Base-by-base conservation (phyloP, 1,284 basidiomycete genomes). In the Waitea zeae region DNA sequence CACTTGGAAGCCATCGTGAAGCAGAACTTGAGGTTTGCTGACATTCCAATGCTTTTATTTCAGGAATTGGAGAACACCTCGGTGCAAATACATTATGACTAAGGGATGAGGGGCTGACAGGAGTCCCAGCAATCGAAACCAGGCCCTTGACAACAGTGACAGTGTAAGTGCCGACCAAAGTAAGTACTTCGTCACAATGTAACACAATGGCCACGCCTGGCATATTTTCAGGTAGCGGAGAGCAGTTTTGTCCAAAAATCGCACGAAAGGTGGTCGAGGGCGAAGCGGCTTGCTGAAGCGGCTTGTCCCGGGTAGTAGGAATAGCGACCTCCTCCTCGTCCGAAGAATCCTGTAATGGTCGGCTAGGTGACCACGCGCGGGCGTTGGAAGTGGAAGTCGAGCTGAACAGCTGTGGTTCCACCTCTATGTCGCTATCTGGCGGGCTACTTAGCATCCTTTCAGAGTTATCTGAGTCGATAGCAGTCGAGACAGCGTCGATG, bases 61-160 rank as follows among this genome's bases (percentile, higher is more conserved):
- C 45, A 3, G 80, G 77, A 5, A 84, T 49, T 1, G 80, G 75
- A 5, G 75, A 66, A 0, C 69, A 80, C 9, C 65, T 61, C 0
- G 78, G 75, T 2, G 78, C 73, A 45, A 69, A 83, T 15, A 82
- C 55, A 15, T 49, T 49, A 39, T 79, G 58, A 3, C 44, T 39
- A 1, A 38, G 46, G 3, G 44, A 31, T 0, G 69, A 68, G 1
- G 68, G 47, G 1, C 39, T 31, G 5, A 82, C 47, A 0, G 49
- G 52, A 5, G 61, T 53, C 1, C 75, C 78, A 11, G 57, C 52
- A 0, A 82, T 29, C 3, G 57, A 52, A 29, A 82, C 42, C 9
- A 58, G 52, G 1, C 79, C 79, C 35, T 54, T 59, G 3, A 81
- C 47, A 19, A 83, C 57, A 1, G 55, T 55, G 6, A 83, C 39